Percentiles rank a stretch among this genome's conserved stretches.
Evolutionary conservation across 257 asterid species (phyloP).

Genomic region (Scutellaria barbata): DNA sequence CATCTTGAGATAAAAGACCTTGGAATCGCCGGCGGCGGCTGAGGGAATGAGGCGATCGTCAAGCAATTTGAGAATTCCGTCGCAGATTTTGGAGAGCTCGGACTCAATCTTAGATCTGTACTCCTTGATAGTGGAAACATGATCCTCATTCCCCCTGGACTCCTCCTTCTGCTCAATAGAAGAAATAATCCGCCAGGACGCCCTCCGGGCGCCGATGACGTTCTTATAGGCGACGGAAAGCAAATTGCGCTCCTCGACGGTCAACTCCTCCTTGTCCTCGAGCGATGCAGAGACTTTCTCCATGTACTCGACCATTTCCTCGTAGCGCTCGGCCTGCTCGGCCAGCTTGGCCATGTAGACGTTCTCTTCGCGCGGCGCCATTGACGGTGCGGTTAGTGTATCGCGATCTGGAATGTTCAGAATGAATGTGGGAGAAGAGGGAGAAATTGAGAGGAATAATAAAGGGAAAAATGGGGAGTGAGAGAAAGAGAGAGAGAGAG

Average conservation of each 20-base stretch:
- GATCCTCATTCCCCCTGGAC: slow-evolving; percentile 46
- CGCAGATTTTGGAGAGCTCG: slow-evolving; percentile 47
- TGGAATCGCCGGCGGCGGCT: slow-evolving; percentile 45
- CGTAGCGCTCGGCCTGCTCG: slow-evolving; percentile 53
- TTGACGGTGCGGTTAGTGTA: background rate
- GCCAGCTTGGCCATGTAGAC: slow-evolving; percentile 54
- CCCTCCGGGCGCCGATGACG: slow-evolving; percentile 49
- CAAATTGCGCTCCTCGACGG: slow-evolving; percentile 48
- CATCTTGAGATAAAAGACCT: slow-evolving; percentile 49
- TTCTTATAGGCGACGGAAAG: slow-evolving; percentile 52
- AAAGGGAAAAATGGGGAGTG: slow-evolving; percentile 22
- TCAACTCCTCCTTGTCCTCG: slow-evolving; percentile 45
- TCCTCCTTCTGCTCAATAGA: slow-evolving; percentile 54
- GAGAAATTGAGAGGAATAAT: slow-evolving; percentile 19
- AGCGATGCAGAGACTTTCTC: slow-evolving; percentile 44
- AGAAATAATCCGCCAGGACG: slow-evolving; percentile 49
- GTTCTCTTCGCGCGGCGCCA: slow-evolving; percentile 47
- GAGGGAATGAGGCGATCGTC: slow-evolving; percentile 44
- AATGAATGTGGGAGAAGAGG: background rate
- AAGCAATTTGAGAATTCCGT: slow-evolving; percentile 44
- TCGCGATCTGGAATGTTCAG: slow-evolving; percentile 17
- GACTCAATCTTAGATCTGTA: slow-evolving; percentile 50
- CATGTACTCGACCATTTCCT: slow-evolving; percentile 54
- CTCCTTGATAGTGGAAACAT: slow-evolving; percentile 42
- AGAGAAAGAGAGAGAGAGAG: background rate